phyloP scores from a whole-genome alignment of 73 alveolate species.

The Strombidium stylifer region DNA sequence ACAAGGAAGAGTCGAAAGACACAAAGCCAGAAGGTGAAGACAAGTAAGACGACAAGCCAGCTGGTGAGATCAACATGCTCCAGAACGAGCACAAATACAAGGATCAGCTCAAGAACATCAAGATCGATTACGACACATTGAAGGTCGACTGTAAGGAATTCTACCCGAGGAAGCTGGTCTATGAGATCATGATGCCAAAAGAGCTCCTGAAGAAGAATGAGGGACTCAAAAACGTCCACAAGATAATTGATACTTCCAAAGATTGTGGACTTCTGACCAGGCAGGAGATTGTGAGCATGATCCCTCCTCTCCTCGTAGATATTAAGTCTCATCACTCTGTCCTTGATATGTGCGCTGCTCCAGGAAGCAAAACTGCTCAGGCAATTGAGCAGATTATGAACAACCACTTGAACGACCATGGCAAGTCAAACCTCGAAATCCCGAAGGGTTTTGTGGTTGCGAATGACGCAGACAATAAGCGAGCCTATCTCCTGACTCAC shows the following conservation, averaged over 20 bases:
- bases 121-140: constrained; percentile 39
- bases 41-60: constrained; percentile 8
- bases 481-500: constrained; percentile 97
- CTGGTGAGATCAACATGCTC: constrained; percentile 44
- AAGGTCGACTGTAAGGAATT: constrained; percentile 39
- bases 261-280: constrained; percentile 94
- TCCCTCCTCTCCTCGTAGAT: constrained; percentile 96
- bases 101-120: constrained; percentile 39
- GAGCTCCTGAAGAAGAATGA: constrained; percentile 81
- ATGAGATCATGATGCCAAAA: constrained; percentile 82
- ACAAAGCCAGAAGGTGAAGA: constrained; percentile 56
- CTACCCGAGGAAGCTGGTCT: constrained; percentile 75
- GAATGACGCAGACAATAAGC: constrained; percentile 88
- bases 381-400: constrained; percentile 83
- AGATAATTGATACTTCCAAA: constrained; percentile 75
- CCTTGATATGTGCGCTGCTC: constrained; percentile 99
- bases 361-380: constrained; percentile 98
- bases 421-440: constrained; percentile 49
- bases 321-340: constrained; percentile 70
- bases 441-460: constrained; percentile 91
- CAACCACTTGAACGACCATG: constrained; percentile 50
- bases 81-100: constrained; percentile 40
- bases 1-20: constrained; percentile 52
- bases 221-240: constrained; percentile 77
- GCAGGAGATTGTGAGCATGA: constrained; percentile 96